Evolutionary conservation across 2,329 filamentous ascomycete species (phyloP), one percentile per base, ranked within the genome.

Genomic region (Penicillium sp.): DNA sequence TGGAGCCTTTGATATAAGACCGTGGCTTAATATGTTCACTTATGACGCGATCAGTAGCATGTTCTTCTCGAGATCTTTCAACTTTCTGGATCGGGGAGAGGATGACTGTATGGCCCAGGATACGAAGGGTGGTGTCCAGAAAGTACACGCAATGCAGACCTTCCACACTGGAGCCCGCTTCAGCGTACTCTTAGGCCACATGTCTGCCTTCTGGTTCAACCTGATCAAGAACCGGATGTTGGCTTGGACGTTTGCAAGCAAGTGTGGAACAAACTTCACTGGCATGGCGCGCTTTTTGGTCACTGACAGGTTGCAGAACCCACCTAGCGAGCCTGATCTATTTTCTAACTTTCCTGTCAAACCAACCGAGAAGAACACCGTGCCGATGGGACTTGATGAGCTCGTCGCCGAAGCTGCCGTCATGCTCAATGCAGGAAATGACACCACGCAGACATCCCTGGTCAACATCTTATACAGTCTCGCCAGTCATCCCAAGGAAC

Each of bases 1-100:
- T 27, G 54, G 51, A 10, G 42, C 40, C 22, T 54, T 58, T 36
- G 56, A 58, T 48, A 24, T 58, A 18, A 43, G 54, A 31, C 56
- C 56, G 6, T 58, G 56, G 56, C 25, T 56, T n/a, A 58, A 58
- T 36, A 58, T 58, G 56, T 51, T 54, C 27, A 48, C 56, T 8
- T 58, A 46, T 27, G 56, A 58, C 39, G 56, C 53, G 20, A 54
- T 58, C 44, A 42, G 50, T 7, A 39, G 22, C 18, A 50, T 59
- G 44, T 52, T 55, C 43, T 59, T 44, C 28, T 40, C 36, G 9
- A 43, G 44, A 4, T 14, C 35, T 25, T 54, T 41, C 25, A 44
- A 44, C 3, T 54, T 54, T 28, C 35, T 54, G 5, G 48, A 52
- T 22, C 18, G 20, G 25, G 51, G 51, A 14, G 44, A 31, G 7